Percentiles rank a stretch among this genome's conserved stretches.
Conservation (phyloP, 2,329 filamentous ascomycete species). For the Falciphora oryzae region DNA sequence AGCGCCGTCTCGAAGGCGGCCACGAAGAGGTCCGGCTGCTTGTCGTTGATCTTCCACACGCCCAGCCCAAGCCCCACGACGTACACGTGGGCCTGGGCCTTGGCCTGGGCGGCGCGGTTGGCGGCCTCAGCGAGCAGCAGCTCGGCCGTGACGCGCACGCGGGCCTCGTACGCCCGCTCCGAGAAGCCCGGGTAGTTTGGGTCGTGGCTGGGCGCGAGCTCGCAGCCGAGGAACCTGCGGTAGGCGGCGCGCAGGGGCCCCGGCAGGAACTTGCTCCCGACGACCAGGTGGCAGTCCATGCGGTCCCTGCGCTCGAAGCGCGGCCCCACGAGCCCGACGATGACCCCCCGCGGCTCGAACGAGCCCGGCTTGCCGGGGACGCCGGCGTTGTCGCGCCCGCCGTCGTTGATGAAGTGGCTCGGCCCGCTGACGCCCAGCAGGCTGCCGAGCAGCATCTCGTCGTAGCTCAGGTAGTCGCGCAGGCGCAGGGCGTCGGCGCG, state of each 20-base stretch:
- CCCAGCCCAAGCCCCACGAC: not conserved
- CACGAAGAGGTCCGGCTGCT: not conserved
- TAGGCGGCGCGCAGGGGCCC: not conserved
- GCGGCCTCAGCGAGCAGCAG: not conserved
- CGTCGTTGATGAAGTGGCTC: slow-evolving; percentile 1
- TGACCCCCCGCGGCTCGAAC: not conserved
- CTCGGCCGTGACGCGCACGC: not conserved
- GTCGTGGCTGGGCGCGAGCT: not conserved
- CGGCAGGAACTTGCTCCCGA: not conserved
- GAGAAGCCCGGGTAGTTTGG: not conserved
- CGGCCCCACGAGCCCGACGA: not conserved
- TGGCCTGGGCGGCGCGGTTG: not conserved
- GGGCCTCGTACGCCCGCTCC: not conserved
- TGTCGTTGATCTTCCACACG: not conserved
- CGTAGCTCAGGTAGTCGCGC: slow-evolving; percentile 1
- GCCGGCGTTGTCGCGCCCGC: not conserved
- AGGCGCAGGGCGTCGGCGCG: not conserved
- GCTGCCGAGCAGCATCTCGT: slow-evolving; percentile 1
- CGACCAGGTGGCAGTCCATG: not conserved
- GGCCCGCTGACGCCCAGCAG: not conserved
- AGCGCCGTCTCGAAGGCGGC: not conserved
- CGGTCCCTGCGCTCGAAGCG: not conserved
- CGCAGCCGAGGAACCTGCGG: not conserved
- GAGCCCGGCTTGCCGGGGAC: too few relatives aligned
- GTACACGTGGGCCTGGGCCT: not conserved